phyloP scores from a whole-genome alignment of 2,329 filamentous ascomycete species.

The Botrytis tulipae region DNA sequence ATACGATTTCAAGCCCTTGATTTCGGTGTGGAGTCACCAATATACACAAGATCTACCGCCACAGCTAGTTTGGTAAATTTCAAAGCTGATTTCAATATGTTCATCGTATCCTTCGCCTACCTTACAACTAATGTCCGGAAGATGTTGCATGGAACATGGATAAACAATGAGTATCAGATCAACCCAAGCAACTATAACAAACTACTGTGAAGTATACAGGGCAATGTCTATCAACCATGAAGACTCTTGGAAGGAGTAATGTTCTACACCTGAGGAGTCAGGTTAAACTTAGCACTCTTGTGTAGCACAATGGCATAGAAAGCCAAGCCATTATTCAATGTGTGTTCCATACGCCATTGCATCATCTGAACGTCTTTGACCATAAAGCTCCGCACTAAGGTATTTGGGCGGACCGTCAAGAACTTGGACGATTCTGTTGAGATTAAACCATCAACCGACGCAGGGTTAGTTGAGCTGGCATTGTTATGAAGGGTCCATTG shows the following conservation, averaged over 20 bases:
- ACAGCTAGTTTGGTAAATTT: background rate
- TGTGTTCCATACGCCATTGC: background rate
- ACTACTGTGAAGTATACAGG: background rate
- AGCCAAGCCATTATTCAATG: too few species aligned
- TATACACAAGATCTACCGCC: background rate
- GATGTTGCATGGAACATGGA: background rate
- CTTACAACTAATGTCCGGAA: background rate
- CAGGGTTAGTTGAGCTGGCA: background rate
- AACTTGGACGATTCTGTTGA: background rate
- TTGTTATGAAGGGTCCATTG: background rate
- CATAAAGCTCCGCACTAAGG: background rate
- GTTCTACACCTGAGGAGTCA: background rate
- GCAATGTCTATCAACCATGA: background rate
- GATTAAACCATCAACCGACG: background rate
- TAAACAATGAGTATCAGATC: background rate
- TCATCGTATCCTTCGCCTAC: background rate
- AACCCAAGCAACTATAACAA: background rate
- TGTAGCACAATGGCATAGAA: background rate
- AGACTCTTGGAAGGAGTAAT: background rate
- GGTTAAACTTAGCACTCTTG: background rate
- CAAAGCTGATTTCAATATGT: background rate
- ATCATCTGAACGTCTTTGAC: background rate
- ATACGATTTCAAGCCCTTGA: background rate
- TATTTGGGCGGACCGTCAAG: background rate
- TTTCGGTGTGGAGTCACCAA: background rate